A percentile compares a stretch with the other conserved stretches of the same genome.
Conservation (phyloP, 2,329 filamentous ascomycete genomes). For the Pyricularia pennisetigena region DNA sequence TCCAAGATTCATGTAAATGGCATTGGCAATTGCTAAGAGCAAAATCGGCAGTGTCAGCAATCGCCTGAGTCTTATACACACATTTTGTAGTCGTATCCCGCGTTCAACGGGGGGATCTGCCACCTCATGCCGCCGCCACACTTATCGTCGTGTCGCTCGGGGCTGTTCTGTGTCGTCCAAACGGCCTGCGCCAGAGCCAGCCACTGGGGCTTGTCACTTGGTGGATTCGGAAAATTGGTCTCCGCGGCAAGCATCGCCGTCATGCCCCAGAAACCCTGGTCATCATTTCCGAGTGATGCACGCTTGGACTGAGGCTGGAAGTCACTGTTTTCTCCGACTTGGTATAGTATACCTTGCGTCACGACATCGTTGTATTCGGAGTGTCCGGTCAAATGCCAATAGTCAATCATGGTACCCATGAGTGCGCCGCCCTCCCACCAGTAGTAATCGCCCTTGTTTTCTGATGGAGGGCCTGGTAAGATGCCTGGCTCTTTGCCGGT, state of each 20-base stretch:
- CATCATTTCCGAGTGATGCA: conserved; percentile 52
- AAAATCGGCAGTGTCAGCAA: not conserved
- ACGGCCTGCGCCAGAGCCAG: conserved; percentile 60
- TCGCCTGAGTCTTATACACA: too few species aligned
- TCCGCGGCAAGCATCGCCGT: conserved; percentile 60
- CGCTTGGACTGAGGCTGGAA: conserved; percentile 54
- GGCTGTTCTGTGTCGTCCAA: conserved; percentile 49
- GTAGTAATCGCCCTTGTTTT: conserved; percentile 47
- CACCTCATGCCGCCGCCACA: conserved; percentile 66
- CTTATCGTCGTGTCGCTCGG: conserved; percentile 47
- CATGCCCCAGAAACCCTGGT: conserved; percentile 63
- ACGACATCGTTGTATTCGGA: conserved; percentile 49
- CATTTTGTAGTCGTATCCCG: conserved; percentile 73
- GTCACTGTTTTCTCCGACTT: conserved; percentile 40
- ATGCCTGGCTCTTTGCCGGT: conserved; percentile 43
- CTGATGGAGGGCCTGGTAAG: conserved; percentile 42
- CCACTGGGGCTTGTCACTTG: conserved; percentile 46
- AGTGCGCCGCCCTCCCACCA: conserved; percentile 67
- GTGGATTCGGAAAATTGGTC: conserved; percentile 50
- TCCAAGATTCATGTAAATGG: conserved; percentile 53
- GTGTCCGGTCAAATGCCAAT: conserved; percentile 60
- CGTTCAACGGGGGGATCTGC: conserved; percentile 68
- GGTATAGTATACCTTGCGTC: conserved; percentile 45
- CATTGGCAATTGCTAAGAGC: conserved; percentile 40
- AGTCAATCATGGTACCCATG: conserved; percentile 60